A percentile compares a stretch with the other conserved stretches of the same genome.
phyloP scores from a whole-genome alignment of 768 basidiomycete species.

The Boletus vermiculosoides region DNA sequence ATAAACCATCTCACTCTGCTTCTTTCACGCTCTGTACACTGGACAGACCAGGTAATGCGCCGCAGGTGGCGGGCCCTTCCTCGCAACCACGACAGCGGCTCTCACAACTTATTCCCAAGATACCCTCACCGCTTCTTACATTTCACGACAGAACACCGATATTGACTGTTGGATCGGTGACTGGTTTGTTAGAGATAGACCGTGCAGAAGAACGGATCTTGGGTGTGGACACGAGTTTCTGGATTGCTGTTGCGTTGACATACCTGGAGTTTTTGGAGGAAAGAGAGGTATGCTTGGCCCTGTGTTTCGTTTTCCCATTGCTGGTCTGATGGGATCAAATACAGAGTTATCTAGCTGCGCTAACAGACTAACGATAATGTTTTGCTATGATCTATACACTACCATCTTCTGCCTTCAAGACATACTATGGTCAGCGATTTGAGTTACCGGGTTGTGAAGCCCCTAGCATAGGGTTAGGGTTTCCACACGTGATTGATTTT shows the following conservation, averaged over 20 bases:
- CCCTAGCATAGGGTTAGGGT: slow-evolving; percentile 14
- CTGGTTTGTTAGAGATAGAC: slow-evolving; percentile 66
- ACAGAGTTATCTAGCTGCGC: slow-evolving; percentile 58
- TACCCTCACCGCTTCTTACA: slow-evolving; percentile 51
- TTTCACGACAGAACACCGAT: slow-evolving; percentile 76
- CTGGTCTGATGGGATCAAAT: slow-evolving; percentile 2
- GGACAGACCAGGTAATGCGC: slow-evolving; percentile 17
- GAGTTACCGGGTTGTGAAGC: too few species aligned
- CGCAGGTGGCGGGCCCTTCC: slow-evolving; percentile 21
- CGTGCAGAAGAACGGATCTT: slow-evolving; percentile 50
- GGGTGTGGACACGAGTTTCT: slow-evolving; percentile 76
- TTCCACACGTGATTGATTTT: slow-evolving; percentile 26
- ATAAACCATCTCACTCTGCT: slow-evolving; percentile 54
- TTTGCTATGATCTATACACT: slow-evolving; percentile 11
- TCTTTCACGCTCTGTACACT: slow-evolving; percentile 54
- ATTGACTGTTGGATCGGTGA: slow-evolving; percentile 53
- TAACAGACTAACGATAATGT: slow-evolving; percentile 37
- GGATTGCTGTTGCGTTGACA: slow-evolving; percentile 70
- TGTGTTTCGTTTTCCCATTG: not conserved
- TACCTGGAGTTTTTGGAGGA: slow-evolving; percentile 79
- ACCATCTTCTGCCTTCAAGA: not conserved
- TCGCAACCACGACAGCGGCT: slow-evolving; percentile 22
- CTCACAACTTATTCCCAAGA: slow-evolving; percentile 22
- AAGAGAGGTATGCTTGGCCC: slow-evolving; percentile 56
- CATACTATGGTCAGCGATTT: not conserved